phyloP scores from a whole-genome alignment of 2,329 filamentous ascomycete species.

The Botrytis galanthina region DNA sequence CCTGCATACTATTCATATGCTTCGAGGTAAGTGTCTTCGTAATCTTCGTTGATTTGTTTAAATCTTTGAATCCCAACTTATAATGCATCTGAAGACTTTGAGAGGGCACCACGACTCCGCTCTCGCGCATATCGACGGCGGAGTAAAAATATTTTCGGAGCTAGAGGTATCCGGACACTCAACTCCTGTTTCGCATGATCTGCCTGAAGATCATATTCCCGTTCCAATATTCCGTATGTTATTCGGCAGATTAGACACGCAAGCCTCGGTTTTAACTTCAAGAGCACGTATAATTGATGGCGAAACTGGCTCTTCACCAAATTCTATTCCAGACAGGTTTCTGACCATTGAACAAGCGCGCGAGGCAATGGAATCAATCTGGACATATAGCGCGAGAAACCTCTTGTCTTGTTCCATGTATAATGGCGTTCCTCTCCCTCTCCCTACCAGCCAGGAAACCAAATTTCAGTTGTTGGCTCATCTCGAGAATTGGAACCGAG shows the following conservation, averaged over 20 bases:
- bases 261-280: conserved; percentile 19
- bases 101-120: conserved; percentile 25
- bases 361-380: conserved; percentile 18
- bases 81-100: conserved; percentile 19
- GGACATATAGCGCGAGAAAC: conserved; percentile 6
- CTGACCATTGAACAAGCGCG: conserved; percentile 5
- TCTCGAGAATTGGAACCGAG: conserved; percentile 9
- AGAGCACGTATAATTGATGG: conserved; percentile 13
- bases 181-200: too few species aligned
- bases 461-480: neutral
- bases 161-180: conserved; percentile 8
- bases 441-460: neutral
- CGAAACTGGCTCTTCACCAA: neutral
- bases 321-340: neutral
- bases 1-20: conserved; percentile 29
- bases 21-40: conserved; percentile 25
- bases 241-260: conserved; percentile 24
- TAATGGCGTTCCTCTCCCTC: conserved; percentile 11
- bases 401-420: conserved; percentile 18
- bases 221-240: conserved; percentile 22
- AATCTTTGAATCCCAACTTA: neutral
- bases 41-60: neutral
- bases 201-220: conserved; percentile 17
- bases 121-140: conserved; percentile 26
- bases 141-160: conserved; percentile 25